phyloP scores from a whole-genome alignment of 1,139 yeast genomes.

The Magnusiomyces suaveolens region DNA sequence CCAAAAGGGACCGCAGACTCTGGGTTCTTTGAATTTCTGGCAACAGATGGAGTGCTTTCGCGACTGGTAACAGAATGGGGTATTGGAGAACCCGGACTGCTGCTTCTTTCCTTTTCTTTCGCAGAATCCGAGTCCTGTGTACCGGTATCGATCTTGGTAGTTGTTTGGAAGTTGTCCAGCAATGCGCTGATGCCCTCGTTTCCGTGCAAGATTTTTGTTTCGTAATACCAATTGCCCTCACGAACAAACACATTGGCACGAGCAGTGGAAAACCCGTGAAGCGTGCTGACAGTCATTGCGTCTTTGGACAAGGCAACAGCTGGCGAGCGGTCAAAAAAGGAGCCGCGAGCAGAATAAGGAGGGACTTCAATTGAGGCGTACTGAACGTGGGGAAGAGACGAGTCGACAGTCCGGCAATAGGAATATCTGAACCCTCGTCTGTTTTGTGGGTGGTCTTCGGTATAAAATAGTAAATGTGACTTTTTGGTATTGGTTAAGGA shows the following conservation, averaged over 20 bases:
- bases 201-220: conserved; percentile 47
- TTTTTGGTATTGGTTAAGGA: neutral
- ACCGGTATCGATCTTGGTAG: neutral
- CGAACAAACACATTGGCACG: conserved; percentile 66
- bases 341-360: conserved; percentile 54
- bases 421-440: conserved; percentile 73
- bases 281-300: conserved; percentile 40
- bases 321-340: conserved; percentile 63
- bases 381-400: conserved; percentile 42
- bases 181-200: conserved; percentile 10
- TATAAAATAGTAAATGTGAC: conserved; percentile 30
- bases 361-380: conserved; percentile 69
- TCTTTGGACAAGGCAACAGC: conserved; percentile 44
- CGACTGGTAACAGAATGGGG: conserved; percentile 14
- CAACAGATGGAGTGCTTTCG: neutral
- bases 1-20: conserved; percentile 28
- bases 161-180: neutral
- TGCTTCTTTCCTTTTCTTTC: conserved; percentile 10
- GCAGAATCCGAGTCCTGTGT: neutral
- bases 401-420: conserved; percentile 66
- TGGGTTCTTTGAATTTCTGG: conserved; percentile 1
- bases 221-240: conserved; percentile 78
- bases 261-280: conserved; percentile 71
- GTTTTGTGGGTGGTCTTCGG: conserved; percentile 74
- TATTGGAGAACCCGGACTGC: neutral